Percentiles rank a stretch among this genome's conserved stretches.
These are phyloP conservation scores for Phylloporus sp. DNA, from an alignment of 768 basidiomycete genomes.

Conservation along the genomic window DNA sequence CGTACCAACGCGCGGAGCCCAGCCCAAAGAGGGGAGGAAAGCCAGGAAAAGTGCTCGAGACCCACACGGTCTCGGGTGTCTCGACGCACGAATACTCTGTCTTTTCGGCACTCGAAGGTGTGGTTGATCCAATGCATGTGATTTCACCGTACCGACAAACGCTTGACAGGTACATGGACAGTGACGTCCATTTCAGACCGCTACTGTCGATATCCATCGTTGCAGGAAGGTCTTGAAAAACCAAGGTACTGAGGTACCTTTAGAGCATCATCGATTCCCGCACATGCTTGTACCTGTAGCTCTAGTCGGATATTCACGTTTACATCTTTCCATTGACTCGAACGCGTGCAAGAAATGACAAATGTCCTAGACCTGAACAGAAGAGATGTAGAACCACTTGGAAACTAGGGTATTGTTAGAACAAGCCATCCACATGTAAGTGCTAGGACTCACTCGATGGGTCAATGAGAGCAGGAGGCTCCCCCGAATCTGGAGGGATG, in stretches of 20 bases:
- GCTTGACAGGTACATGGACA: conserved; percentile 72
- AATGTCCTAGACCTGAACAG: conserved; percentile 61
- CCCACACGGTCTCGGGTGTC: conserved; percentile 83
- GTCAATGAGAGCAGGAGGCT: conserved; percentile 85
- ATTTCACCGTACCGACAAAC: conserved; percentile 1
- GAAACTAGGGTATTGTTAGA: conserved; percentile 49
- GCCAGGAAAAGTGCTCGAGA: conserved; percentile 78
- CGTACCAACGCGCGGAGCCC: conserved; percentile 81
- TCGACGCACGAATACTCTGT: conserved; percentile 78
- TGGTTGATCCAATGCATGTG: conserved; percentile 13
- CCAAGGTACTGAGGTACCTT: conserved; percentile 17
- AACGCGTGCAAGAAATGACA: conserved; percentile 1
- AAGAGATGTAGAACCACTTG: conserved; percentile 94
- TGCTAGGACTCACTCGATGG: conserved; percentile 65
- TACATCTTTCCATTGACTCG: background rate
- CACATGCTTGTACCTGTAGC: conserved; percentile 26
- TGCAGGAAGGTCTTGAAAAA: conserved; percentile 48
- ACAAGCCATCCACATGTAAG: background rate
- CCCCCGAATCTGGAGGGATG: conserved; percentile 75
- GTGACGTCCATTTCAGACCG: conserved; percentile 88
- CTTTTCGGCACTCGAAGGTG: conserved; percentile 87
- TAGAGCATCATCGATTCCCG: conserved; percentile 5
- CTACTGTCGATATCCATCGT: conserved; percentile 82
- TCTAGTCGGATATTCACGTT: conserved; percentile 12
- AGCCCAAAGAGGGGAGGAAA: conserved; percentile 62